phyloP scores from a whole-genome alignment of 2,329 filamentous ascomycete species.

The Penicillium sp. region DNA sequence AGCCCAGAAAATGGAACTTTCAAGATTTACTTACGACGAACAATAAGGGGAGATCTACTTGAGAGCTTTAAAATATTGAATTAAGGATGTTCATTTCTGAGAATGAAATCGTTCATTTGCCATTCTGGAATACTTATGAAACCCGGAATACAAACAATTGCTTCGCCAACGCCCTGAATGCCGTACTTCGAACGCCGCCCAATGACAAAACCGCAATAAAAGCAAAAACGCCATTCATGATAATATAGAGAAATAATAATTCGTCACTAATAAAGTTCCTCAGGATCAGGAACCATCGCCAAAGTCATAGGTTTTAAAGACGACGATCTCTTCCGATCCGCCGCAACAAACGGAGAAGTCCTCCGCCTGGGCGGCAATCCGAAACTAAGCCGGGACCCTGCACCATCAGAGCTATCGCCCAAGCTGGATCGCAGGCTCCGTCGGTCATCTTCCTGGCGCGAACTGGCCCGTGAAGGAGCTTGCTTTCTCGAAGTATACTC shows the following conservation, averaged over 20 bases:
- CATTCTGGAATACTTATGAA: slow-evolving; percentile 1
- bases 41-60: background rate
- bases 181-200: slow-evolving; percentile 8
- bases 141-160: background rate
- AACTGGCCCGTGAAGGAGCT: background rate
- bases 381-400: slow-evolving; percentile 8
- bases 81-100: background rate
- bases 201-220: slow-evolving; percentile 3
- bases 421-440: slow-evolving; percentile 10
- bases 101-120: background rate
- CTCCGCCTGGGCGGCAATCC: slow-evolving; percentile 16
- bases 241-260: background rate
- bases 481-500: background rate
- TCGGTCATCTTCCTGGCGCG: slow-evolving; percentile 14
- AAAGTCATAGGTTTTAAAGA: slow-evolving; percentile 29
- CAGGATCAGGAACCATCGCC: slow-evolving; percentile 38
- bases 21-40: background rate
- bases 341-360: slow-evolving; percentile 16
- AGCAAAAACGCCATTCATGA: background rate
- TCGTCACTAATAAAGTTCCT: slow-evolving; percentile 35
- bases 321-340: slow-evolving; percentile 24
- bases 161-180: slow-evolving; percentile 9
- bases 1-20: background rate
- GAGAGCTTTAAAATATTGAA: background rate
- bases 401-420: slow-evolving; percentile 11